Percentiles rank a stretch among this genome's conserved stretches.
phyloP scores from a whole-genome alignment of 2,329 filamentous ascomycete species.

The Diaporthe humulicola region DNA sequence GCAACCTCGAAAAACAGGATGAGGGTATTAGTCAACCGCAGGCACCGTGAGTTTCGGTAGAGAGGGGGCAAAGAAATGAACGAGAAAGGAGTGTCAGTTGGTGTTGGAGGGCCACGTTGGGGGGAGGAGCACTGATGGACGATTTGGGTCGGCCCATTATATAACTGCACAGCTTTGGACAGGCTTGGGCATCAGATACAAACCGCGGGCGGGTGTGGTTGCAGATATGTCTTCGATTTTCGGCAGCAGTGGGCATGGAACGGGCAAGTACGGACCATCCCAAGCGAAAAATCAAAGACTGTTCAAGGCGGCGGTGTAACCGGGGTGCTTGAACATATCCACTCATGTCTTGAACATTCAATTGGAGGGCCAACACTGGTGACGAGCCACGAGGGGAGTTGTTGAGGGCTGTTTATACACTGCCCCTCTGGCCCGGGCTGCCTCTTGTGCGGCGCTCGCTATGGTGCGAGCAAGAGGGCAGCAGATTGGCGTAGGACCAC shows the following conservation, averaged over 20 bases:
- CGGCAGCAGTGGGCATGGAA: constrained; percentile 36
- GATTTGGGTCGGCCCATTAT: constrained; percentile 30
- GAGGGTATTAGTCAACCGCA: neutral
- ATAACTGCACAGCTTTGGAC: constrained; percentile 19
- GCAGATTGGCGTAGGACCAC: constrained; percentile 36
- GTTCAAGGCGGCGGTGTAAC: constrained; percentile 37
- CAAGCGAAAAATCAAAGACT: constrained; percentile 41
- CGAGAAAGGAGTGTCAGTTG: neutral
- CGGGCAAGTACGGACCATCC: constrained; percentile 37
- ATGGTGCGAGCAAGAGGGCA: constrained; percentile 26
- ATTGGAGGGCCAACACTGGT: constrained; percentile 26
- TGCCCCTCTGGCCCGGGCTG: constrained; percentile 29
- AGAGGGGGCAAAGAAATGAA: neutral
- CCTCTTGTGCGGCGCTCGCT: constrained; percentile 20
- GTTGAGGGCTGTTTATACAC: constrained; percentile 33
- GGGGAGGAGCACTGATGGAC: neutral
- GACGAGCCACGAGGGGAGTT: constrained; percentile 32
- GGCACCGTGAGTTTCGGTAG: neutral
- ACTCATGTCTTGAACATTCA: constrained; percentile 40
- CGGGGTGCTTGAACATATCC: constrained; percentile 35
- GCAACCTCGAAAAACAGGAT: neutral
- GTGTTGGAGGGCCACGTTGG: neutral
- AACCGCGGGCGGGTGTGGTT: constrained; percentile 35
- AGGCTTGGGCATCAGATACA: constrained; percentile 27
- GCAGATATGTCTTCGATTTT: constrained; percentile 41